Base-by-base conservation (phyloP, 129 eudicot genomes). In the Flaveria sonorensis region DNA sequence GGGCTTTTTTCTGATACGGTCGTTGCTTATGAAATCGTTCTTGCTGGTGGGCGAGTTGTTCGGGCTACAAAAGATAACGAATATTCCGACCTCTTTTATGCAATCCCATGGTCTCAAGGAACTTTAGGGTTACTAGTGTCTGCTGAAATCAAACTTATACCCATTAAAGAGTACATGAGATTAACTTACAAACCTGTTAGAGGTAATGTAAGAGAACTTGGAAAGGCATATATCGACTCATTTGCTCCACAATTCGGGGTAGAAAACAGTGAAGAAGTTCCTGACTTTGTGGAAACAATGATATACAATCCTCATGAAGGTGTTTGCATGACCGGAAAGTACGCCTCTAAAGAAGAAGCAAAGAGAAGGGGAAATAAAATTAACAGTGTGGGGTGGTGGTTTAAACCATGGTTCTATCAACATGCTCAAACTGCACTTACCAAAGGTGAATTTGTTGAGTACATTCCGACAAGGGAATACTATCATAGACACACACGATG, bases 21-120 rank as follows among this genome's bases (percentile, higher is more conserved):
- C 39, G 97, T 93, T 74, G 95, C 98, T 10, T 88, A 90, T 71
- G 98, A 93, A 70, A 87, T 93, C 23, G 95, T 93, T 50, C 84
- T 93, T 70, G 84, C 98, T 13, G 95, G 90, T 57, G 98, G 98
- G 20, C 77, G 78, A 43, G 78, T 93, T 14, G 98, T 93, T 48
- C 75, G 97, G 52, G 98, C 95, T 57, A 93, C 98, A 47, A 90
- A 82, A 86, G 98, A 93, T 82, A 90, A 92, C 45, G 92, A 90
- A 46, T 90, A 75, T 75, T 84, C 98, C 18, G 98, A 93, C 50
- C 97, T 93, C 57, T 93, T 90, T 73, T 90, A 92, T 23, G 94
- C 96, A 47, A 85, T 92, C 28, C 96, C 98, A 9, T 92, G 98
- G 98, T 93, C 98, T 71, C 98, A 93, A 77, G 98, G 98, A 26